phyloP scores from a whole-genome alignment of 352 stramenopile genomes.

The Phytophthora pinifolia region DNA sequence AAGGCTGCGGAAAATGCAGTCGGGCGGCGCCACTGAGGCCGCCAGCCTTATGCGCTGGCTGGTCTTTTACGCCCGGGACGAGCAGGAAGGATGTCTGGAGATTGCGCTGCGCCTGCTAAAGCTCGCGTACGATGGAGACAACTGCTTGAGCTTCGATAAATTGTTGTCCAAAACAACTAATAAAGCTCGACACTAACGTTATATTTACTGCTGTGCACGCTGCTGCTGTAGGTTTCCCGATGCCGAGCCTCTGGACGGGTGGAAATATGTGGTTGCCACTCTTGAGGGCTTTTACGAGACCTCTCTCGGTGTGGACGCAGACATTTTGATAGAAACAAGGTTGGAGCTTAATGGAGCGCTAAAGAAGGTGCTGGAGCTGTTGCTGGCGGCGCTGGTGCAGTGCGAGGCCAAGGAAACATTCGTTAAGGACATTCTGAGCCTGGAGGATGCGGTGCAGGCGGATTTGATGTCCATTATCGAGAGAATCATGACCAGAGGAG shows the following conservation, averaged over 20 bases:
- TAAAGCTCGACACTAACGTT: slow-evolving; percentile 6
- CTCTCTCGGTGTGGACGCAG: slow-evolving; percentile 20
- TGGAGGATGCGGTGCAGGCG: slow-evolving; percentile 58
- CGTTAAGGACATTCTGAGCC: slow-evolving; percentile 64
- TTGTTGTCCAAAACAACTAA: background rate
- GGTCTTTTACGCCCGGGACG: slow-evolving; percentile 23
- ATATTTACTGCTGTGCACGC: slow-evolving; percentile 15
- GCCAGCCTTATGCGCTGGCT: slow-evolving; percentile 41
- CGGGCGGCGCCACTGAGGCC: slow-evolving; percentile 5
- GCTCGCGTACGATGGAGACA: slow-evolving; percentile 16
- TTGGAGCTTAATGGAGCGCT: slow-evolving; percentile 18
- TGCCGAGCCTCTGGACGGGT: background rate
- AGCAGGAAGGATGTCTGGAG: slow-evolving; percentile 1
- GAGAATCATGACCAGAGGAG: slow-evolving; percentile 36
- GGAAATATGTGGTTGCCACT: slow-evolving; percentile 15
- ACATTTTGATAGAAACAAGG: slow-evolving; percentile 14
- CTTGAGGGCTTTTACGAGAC: slow-evolving; percentile 62
- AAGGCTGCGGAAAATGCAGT: slow-evolving; percentile 10
- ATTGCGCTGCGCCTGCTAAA: slow-evolving; percentile 18
- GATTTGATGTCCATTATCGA: slow-evolving; percentile 75
- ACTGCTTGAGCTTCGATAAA: background rate
- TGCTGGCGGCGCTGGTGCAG: slow-evolving; percentile 57
- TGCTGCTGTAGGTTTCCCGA: slow-evolving; percentile 17
- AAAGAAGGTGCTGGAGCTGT: slow-evolving; percentile 36
- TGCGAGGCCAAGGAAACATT: slow-evolving; percentile 54